Base-by-base conservation (phyloP, 805 yeast genomes). In the Candida jianshihensis region DNA sequence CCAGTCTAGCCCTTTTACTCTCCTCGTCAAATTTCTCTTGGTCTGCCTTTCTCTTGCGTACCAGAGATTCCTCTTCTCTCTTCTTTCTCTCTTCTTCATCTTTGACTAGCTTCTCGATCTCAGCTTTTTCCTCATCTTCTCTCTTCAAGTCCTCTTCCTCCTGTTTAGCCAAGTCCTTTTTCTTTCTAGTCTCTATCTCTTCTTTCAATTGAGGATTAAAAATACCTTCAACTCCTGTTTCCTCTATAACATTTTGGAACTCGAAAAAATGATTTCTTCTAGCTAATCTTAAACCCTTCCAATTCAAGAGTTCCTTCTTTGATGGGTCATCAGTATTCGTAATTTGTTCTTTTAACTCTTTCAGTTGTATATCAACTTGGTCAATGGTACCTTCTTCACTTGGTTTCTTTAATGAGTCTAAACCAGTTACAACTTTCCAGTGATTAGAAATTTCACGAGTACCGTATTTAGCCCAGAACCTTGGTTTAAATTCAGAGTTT, bases 271-370 rank as follows among this genome's bases (percentile, higher is more conserved):
- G 47, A 7, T 55, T 54, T 5, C 55, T 54, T 40, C 74, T 51
- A 4, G 70, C 56, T 5, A 61, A 49, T 36, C 76, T 59, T 29
- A 70, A 42, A 1, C 62, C 63, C 36, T 66, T 64, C 77, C 77
- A 71, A 17, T 56, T 57, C 15, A 45, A 37, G 3, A 61, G 40
- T 2, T 53, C 55, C 7, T 40, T 38, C 2, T 17, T 16, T 27
- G 33, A n/a, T 3, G 39, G 19, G 6, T 38, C 33, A 4, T 31
- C 44, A 7, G 37, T 35, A 6, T 19, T 14, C 11, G 15, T 36
- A 19, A 38, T 25, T 24, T 42, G 40, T 12, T 30, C 26, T 7
- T 13, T n/a, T 11, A 19, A n/a, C 19, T 19, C 31, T 5, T 29
- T 16, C 17, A 29, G 13, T 29, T 18, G 18, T 4, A n/a, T 10